Evolutionary conservation across 495 filamentous ascomycete species (phyloP), one percentile per base, ranked within the genome.

Genomic region (Corynascus novoguineensis): DNA sequence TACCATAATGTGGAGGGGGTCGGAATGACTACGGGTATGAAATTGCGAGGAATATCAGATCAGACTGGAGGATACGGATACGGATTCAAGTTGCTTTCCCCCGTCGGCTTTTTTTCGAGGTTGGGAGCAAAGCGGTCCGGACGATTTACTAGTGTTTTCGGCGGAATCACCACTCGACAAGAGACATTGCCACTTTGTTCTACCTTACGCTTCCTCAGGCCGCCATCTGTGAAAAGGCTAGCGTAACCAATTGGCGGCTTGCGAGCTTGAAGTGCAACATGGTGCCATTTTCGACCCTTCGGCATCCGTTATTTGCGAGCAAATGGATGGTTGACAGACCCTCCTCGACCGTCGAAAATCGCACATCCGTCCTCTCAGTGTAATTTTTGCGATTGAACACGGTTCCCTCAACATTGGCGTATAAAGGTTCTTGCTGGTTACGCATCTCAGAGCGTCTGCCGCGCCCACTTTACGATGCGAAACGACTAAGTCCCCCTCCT

Each of bases 21-120:
- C 4, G 38, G 27, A 28, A 48, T 17, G 25, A 48, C n/a, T 31
- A 48, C 45, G 45, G n/a, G 32, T 27, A 48, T 28, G 27, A 48
- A 28, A 48, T 48, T 48, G 45, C 44, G 24, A 47, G 14, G 24
- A 11, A 27, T 24, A 25, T 25, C 14, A 47, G 44, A 25, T 48
- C 28, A 32, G 5, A 48, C 19, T 32, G 45, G 45, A 48, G 45
- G 45, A 48, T 48, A 32, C 27, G 27, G 45, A 48, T 31, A 48
- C 27, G 45, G 45, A 48, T 44, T 14, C 40, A 44, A 22, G 21
- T 44, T 44, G n/a, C 40, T 21, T 41, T 44, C 21, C 15, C 37
- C 40, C 19, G 15, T 44, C 40, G 21, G 40, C 40, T 24, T 44
- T 21, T n/a, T n/a, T 22, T 44, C 40, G 14, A 44, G 40, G 15